A percentile compares a stretch with the other conserved stretches of the same genome.
phyloP scores from a whole-genome alignment of 1,284 basidiomycete genomes.

The Ganoderma sp. region DNA sequence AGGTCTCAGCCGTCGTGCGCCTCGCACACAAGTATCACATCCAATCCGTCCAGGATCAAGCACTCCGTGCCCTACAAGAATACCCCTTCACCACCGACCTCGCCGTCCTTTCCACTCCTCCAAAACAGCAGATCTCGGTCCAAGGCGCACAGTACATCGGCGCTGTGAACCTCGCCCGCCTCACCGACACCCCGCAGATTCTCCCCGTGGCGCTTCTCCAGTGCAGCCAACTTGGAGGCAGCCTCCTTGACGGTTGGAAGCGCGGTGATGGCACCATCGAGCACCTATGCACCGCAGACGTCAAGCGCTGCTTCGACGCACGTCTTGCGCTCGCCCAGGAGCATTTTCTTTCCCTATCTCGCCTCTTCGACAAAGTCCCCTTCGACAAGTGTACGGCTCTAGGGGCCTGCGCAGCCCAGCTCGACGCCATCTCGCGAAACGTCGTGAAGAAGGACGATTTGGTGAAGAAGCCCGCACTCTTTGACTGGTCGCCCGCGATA shows the following conservation, averaged over 20 bases:
- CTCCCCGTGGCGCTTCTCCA: constrained; percentile 8
- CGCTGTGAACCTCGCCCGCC: constrained; percentile 12
- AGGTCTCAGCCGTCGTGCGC: constrained; percentile 12
- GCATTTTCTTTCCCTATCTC: neutral
- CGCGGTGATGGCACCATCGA: constrained; percentile 10
- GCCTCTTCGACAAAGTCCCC: neutral
- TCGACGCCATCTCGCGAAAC: neutral
- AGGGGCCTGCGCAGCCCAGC: neutral
- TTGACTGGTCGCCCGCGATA: neutral
- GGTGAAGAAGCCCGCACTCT: neutral
- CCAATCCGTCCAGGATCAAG: constrained; percentile 10
- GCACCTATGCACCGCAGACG: neutral
- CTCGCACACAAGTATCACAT: constrained; percentile 26
- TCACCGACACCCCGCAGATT: constrained; percentile 2
- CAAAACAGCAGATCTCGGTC: neutral
- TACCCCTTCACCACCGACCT: neutral
- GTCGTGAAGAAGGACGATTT: neutral
- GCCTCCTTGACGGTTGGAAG: constrained; percentile 4
- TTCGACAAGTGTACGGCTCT: neutral
- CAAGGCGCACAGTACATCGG: constrained; percentile 4
- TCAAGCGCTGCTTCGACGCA: constrained; percentile 1
- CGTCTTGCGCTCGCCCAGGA: neutral
- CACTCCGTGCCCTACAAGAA: neutral
- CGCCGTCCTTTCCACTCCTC: neutral
- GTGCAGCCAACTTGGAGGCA: constrained; percentile 3